A percentile compares a stretch with the other conserved stretches of the same genome.
phyloP scores from a whole-genome alignment of 2,329 filamentous ascomycete species.

The Thelonectria olida region DNA sequence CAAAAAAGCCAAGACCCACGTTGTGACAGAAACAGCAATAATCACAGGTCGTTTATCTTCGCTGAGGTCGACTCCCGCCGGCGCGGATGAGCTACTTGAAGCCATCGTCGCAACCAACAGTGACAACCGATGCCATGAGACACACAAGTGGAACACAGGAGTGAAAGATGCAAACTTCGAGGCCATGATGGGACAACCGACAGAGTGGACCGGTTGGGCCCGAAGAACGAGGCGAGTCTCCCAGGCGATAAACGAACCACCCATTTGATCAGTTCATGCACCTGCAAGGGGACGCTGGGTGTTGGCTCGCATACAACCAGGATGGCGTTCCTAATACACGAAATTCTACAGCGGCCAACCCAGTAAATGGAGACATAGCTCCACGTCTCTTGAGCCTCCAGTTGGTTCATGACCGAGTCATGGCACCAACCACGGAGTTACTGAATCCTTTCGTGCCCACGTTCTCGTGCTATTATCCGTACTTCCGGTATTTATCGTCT shows the following conservation, averaged over 20 bases:
- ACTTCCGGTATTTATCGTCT: background rate
- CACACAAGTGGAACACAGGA: background rate
- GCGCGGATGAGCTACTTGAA: constrained; percentile 4
- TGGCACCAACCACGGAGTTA: too few species aligned
- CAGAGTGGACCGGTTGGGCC: background rate
- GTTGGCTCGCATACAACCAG: background rate
- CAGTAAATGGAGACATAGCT: background rate
- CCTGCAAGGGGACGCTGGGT: background rate
- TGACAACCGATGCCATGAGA: background rate
- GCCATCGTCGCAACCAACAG: background rate
- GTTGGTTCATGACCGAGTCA: background rate
- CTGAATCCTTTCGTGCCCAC: background rate
- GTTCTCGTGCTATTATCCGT: background rate
- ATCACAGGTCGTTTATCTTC: constrained; percentile 29
- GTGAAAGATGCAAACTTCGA: background rate
- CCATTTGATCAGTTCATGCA: background rate
- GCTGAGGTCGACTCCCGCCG: constrained; percentile 31
- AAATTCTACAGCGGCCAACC: background rate
- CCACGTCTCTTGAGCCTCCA: background rate
- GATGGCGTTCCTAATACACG: background rate
- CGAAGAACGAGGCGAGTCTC: background rate
- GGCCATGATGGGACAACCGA: background rate
- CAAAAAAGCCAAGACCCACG: background rate
- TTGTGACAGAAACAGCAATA: constrained; percentile 21
- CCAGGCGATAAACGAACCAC: background rate